Conservation (phyloP, 225 moss, liverwort and hornwort species). For the Sphagnum tenellum region DNA sequence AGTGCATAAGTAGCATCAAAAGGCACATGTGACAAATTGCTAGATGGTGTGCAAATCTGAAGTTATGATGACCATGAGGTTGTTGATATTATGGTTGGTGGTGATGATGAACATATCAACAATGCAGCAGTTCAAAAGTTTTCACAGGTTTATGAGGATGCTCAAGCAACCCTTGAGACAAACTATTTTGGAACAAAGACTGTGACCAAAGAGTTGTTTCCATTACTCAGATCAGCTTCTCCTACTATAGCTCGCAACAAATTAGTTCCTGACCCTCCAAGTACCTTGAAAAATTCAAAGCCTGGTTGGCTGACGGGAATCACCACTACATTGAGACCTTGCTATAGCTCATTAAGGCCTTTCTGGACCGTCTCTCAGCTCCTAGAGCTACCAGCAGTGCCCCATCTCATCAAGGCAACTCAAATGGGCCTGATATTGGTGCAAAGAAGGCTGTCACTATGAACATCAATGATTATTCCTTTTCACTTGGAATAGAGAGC, state of each 20-base stretch:
- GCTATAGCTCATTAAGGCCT: conserved; percentile 63
- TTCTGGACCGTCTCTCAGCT: conserved; percentile 43
- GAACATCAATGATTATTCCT: conserved; percentile 88
- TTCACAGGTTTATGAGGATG: too few relatives aligned
- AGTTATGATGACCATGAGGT: too few relatives aligned
- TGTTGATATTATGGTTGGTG: too few relatives aligned
- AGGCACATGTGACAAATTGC: too few relatives aligned
- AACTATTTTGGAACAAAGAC: too few relatives aligned
- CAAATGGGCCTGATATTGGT: conserved; percentile 8
- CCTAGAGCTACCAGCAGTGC: neutral
- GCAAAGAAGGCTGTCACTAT: conserved; percentile 40
- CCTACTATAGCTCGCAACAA: conserved; percentile 27
- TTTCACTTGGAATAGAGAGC: conserved; percentile 78
- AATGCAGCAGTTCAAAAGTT: too few relatives aligned
- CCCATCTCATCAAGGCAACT: conserved; percentile 15
- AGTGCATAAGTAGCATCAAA: too few relatives aligned
- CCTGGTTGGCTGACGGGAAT: conserved; percentile 67
- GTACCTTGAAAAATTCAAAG: conserved; percentile 82
- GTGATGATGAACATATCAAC: too few relatives aligned
- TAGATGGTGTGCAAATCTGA: too few relatives aligned
- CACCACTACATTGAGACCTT: conserved; percentile 76
- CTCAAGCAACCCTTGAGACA: too few relatives aligned
- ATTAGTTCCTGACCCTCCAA: conserved; percentile 77
- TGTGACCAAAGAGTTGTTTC: too few relatives aligned
- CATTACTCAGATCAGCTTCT: too few relatives aligned